phyloP scores from a whole-genome alignment of 1,284 basidiomycete genomes.

The Ganoderma lucidum region DNA sequence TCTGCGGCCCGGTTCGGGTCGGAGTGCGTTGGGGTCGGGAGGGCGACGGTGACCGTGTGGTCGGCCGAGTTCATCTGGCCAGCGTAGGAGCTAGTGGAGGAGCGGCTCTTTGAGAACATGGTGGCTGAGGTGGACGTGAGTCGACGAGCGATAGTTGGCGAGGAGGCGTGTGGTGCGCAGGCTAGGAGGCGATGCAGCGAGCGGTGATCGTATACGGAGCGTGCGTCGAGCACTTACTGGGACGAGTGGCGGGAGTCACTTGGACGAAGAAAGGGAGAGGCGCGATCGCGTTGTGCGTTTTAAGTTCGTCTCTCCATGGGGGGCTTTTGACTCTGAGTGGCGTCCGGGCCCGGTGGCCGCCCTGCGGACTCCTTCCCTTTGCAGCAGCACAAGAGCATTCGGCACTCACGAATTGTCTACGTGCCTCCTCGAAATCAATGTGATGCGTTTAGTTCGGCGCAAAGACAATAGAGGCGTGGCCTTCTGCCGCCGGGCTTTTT shows the following conservation, averaged over 20 bases:
- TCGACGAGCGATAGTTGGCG: neutral
- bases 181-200: neutral
- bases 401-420: conserved; percentile 9
- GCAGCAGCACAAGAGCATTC: neutral
- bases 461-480: conserved; percentile 6
- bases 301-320: neutral
- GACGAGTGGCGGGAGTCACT: conserved; percentile 1
- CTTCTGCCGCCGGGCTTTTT: conserved; percentile 12
- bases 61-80: neutral
- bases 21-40: conserved; percentile 6
- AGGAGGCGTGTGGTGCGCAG: neutral
- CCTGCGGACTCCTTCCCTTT: neutral
- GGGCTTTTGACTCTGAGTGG: neutral
- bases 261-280: conserved; percentile 12
- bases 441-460: conserved; percentile 4
- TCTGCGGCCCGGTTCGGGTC: conserved; percentile 10
- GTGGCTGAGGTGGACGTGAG: neutral
- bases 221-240: conserved; percentile 6
- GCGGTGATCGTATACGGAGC: neutral
- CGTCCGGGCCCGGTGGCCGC: neutral
- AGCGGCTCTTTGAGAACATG: conserved; percentile 10
- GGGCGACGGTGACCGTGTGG: conserved; percentile 1
- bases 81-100: conserved; percentile 7
- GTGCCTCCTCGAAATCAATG: conserved; percentile 5
- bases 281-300: conserved; percentile 4